Evolutionary conservation across 1,284 basidiomycete species (phyloP).

Genomic region (Cutaneotrichosporon sp.): DNA sequence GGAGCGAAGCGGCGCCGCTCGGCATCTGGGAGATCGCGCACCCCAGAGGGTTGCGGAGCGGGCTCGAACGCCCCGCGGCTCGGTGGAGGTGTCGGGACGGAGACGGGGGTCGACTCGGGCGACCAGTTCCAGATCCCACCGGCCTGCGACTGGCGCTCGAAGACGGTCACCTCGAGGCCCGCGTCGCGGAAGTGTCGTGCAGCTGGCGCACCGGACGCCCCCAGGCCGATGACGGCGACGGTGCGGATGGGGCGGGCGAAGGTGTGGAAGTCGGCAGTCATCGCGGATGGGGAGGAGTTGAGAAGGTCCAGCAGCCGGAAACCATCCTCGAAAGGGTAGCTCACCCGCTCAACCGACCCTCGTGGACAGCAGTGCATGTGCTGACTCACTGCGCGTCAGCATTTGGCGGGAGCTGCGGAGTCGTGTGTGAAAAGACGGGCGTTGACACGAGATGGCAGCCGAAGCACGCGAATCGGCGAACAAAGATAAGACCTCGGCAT

Average conservation of each 20-base stretch:
- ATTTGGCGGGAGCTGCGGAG: no score
- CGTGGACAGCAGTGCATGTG: no score
- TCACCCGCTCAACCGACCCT: no score
- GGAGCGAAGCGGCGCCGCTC: slow-evolving; percentile 49
- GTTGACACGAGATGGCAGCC: no score
- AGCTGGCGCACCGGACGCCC: slow-evolving; percentile 35
- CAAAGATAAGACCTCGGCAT: no score
- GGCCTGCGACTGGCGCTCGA: slow-evolving; percentile 56
- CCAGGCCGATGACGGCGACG: slow-evolving; percentile 41
- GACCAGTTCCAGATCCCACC: slow-evolving; percentile 59
- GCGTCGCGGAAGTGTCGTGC: no score
- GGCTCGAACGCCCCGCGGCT: slow-evolving; percentile 55
- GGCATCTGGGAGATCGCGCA: slow-evolving; percentile 7
- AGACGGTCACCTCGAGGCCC: slow-evolving; percentile 55
- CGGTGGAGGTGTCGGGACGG: slow-evolving; percentile 55
- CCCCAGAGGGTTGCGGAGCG: slow-evolving; percentile 13
- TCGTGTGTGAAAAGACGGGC: no score
- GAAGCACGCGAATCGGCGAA: no score
- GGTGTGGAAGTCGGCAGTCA: no score
- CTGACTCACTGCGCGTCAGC: not conserved
- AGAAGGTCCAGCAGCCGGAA: no score
- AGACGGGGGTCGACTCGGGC: slow-evolving; percentile 53
- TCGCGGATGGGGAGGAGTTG: not conserved
- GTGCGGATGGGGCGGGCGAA: slow-evolving; percentile 24
- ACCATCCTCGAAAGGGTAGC: no score